Base-by-base conservation (phyloP, 2,329 filamentous ascomycete species). In the Amauroascus verrucosus region DNA sequence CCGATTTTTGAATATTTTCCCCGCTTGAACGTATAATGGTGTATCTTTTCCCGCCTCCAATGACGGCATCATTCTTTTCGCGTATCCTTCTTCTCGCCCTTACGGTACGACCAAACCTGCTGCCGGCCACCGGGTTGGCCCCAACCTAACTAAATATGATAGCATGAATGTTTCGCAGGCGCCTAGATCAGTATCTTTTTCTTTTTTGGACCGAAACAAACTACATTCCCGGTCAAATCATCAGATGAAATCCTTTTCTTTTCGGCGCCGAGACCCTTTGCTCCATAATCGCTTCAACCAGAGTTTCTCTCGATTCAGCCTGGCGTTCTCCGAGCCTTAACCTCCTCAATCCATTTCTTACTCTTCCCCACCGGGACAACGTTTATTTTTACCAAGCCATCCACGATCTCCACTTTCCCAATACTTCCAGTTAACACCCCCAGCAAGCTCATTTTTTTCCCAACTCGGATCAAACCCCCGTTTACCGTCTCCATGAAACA, bases 401-500 rank as follows among this genome's bases (percentile, higher is more conserved):
- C 91, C 45, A 95, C 82, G 8, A 98, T 77, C 71, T 95, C 90
- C 6, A 94, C 81, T 64, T 85, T 89, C 6, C 86, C 88, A 7
- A 80, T 81, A 18, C 48, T 35, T 3, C 30, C 49, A 30, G 16
- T 76, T 58, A 97, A 70, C 28, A 91, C 79, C 72, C 88, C 86
- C 48, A 88, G 69, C 60, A 97, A 68, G 18, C 81, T 75, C 58
- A 93, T 77, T 65, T 91, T 93, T 78, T 87, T 90, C 46, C 93
- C 91, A 20, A 90, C 83, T 73, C 95, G 96, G 63, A 95, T 81
- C 62, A 98, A 68, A 0, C 90, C 89, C 0, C 89, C 89, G 0
- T 76, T 74, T 3, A 72, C 71, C 0, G 89, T 97, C 74, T 96
- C 89, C 75, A 95, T 85, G 68, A 88, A 97, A 63, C 88, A 93